These are phyloP conservation scores for Trichoderma guizhouense DNA, from an alignment of 2,329 filamentous ascomycete species.

Conservation along the genomic window DNA sequence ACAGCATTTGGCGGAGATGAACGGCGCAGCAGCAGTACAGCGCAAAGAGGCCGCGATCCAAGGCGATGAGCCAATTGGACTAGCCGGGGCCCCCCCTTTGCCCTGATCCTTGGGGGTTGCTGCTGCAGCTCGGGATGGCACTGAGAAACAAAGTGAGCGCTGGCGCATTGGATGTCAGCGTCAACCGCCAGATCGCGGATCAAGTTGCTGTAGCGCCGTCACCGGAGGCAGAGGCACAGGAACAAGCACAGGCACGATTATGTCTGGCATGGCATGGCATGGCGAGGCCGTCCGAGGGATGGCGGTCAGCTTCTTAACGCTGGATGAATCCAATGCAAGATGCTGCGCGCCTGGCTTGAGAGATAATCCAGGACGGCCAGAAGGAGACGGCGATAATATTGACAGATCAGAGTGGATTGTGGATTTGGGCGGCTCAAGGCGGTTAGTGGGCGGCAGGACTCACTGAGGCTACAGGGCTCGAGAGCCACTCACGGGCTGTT, in stretches of 20 bases:
- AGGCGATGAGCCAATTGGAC: neutral
- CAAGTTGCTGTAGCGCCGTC: constrained; percentile 5
- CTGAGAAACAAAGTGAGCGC: neutral
- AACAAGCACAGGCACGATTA: neutral
- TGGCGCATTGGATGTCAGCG: constrained; percentile 2
- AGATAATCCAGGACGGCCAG: neutral
- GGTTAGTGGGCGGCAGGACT: constrained; percentile 5
- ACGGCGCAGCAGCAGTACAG: neutral
- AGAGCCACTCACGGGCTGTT: neutral
- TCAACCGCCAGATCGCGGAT: neutral
- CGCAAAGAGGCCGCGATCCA: neutral
- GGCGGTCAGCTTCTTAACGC: constrained; percentile 4
- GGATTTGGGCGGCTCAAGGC: neutral
- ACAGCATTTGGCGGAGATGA: neutral
- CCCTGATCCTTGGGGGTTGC: neutral
- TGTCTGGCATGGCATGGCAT: constrained; percentile 1
- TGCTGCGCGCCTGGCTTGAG: constrained; percentile 9
- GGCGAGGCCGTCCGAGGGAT: neutral
- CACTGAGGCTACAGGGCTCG: neutral
- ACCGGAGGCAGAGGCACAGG: neutral
- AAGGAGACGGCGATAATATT: neutral
- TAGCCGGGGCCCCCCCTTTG: neutral
- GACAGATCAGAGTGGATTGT: constrained; percentile 11
- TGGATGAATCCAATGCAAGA: neutral
- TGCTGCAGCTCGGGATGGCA: constrained; percentile 1